Evolutionary conservation across 169 alveolate genomes (phyloP).

Genomic region (Plasmodium relictum): DNA sequence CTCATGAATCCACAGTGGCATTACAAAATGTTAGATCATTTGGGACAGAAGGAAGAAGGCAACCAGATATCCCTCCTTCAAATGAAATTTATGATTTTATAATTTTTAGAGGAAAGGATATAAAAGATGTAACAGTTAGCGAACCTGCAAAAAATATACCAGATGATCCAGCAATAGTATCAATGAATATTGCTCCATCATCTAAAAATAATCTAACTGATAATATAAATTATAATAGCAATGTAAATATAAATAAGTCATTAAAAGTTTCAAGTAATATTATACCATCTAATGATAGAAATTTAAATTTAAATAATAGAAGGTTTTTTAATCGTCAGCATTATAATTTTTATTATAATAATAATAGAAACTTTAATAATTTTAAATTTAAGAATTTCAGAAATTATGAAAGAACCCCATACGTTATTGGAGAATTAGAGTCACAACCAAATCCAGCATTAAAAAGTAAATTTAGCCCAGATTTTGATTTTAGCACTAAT

Average conservation of each 20-base stretch:
- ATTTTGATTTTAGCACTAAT: constrained; percentile 71
- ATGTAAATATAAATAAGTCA: constrained; percentile 57
- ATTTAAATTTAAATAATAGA: constrained; percentile 59
- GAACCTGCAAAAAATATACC: constrained; percentile 81
- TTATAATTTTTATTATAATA: constrained; percentile 7
- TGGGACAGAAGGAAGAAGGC: constrained; percentile 92
- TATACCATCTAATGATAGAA: constrained; percentile 56
- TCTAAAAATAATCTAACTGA: constrained; percentile 58
- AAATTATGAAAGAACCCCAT: constrained; percentile 49
- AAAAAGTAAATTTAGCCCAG: constrained; percentile 72
- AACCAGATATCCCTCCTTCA: constrained; percentile 89
- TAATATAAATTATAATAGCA: constrained; percentile 63
- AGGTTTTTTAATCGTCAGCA: constrained; percentile 42
- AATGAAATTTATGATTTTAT: constrained; percentile 87
- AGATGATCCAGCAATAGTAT: constrained; percentile 78
- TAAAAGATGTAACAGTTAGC: constrained; percentile 88
- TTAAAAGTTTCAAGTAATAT: constrained; percentile 47
- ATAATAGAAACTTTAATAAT: constrained; percentile 52
- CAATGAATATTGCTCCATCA: constrained; percentile 70
- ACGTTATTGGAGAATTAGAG: constrained; percentile 71
- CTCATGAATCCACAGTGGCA: constrained; percentile 89
- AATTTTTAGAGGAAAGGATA: constrained; percentile 89
- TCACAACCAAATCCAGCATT: constrained; percentile 73
- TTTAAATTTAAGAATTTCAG: constrained; percentile 55
- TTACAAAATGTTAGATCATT: constrained; percentile 90